Evolutionary conservation across 164 flowering plant species (phyloP).

Genomic region (Hamamelis virginiana): DNA sequence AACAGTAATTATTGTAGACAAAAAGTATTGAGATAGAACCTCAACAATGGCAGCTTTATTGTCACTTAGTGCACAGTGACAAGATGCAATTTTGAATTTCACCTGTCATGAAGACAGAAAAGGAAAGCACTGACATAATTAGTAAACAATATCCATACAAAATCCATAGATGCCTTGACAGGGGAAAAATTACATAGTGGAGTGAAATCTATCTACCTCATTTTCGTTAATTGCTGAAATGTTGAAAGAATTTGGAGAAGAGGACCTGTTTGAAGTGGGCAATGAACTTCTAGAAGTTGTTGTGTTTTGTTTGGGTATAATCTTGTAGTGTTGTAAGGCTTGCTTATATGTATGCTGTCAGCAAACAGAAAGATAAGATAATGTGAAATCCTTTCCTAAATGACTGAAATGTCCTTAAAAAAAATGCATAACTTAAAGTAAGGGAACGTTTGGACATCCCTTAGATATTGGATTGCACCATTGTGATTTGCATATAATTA

Average conservation of each 20-base stretch:
- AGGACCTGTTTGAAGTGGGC: conserved; percentile 65
- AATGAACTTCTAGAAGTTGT: conserved; percentile 61
- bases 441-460: neutral
- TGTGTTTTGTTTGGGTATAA: conserved; percentile 63
- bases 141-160: neutral
- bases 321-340: conserved; percentile 83
- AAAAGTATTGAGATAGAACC: conserved; percentile 41
- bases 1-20: neutral
- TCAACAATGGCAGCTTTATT: conserved; percentile 76
- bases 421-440: neutral
- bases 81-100: conserved; percentile 82
- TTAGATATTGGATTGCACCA: neutral
- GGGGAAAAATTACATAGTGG: neutral
- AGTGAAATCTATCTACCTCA: conserved; percentile 54
- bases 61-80: conserved; percentile 68
- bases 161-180: conserved; percentile 3
- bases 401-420: neutral
- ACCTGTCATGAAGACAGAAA: conserved; percentile 47
- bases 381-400: neutral
- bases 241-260: conserved; percentile 78
- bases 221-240: conserved; percentile 73
- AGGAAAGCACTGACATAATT: neutral
- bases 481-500: neutral
- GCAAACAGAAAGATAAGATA: conserved; percentile 6
- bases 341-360: conserved; percentile 78